Base-by-base conservation (phyloP, 192 early-diverging fungal species). In the Umbelopsis sp. region DNA sequence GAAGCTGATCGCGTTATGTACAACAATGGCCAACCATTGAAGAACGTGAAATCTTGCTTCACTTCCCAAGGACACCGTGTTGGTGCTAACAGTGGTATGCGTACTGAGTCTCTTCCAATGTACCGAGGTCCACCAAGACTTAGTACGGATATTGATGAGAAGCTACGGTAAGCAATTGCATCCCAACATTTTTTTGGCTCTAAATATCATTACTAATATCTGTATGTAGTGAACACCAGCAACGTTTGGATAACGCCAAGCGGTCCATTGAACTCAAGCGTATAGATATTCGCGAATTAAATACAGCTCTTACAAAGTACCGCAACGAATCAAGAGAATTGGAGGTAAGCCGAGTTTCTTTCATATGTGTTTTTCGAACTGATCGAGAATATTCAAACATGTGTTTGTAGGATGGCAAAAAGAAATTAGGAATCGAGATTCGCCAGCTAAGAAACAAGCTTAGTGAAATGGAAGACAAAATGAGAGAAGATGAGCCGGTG, bases 401-500 rank as follows among this genome's bases (percentile, higher is more conserved):
- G 23, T 1, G 2, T 0, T 33, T 61, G 3, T 9, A 35, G 47
- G 46, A 6, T 18, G n/a, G 1, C 27, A 71, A 49, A 15, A 52
- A 33, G 21, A 44, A 12, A 50, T 15, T 22, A 20, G 21, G 33
- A 5, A 67, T 13, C 16, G 25, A 48, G 46, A 68, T 22, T 53
- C 52, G 46, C 37, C n/a, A 49, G 22, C 49, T 16, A 15, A 25
- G 12, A 20, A 75, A 18, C 33, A 37, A 53, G 15, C 4, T 33
- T 21, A 9, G 25, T 3, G 10, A 22, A 27, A 6, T 46, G 16
- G 47, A 76, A 25, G 72, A 78, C 9, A 53, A 74, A 6, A 69
- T 91, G 21, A 81, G 80, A 70, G 87, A 90, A 74, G 81, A 88
- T 20, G 86, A 89, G 67, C 87, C 88, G 1, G 85, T 85, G 18